Conservation (phyloP, 2,329 filamentous ascomycete genomes). For the Thelonectria blattea region DNA sequence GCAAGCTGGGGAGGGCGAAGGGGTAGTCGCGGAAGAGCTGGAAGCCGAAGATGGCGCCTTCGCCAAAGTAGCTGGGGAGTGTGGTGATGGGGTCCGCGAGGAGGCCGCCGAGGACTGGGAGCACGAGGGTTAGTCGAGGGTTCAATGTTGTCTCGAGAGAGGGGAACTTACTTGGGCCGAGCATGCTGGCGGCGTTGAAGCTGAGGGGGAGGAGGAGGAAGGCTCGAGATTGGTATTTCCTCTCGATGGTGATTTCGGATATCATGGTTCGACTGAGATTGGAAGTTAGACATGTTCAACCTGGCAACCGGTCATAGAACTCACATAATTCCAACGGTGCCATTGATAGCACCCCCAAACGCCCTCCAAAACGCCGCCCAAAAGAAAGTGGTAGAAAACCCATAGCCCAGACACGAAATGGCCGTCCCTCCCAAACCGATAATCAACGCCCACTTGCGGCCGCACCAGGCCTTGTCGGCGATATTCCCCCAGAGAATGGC, state of each 20-base stretch:
- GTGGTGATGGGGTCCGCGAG: slow-evolving; percentile 69
- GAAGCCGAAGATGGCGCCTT: slow-evolving; percentile 63
- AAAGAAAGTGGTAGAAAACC: slow-evolving; percentile 70
- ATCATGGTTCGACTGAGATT: slow-evolving; percentile 54
- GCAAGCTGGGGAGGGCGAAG: slow-evolving; percentile 72
- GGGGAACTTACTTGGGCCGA: slow-evolving; percentile 49
- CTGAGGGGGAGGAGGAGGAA: slow-evolving; percentile 56
- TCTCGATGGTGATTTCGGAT: slow-evolving; percentile 55
- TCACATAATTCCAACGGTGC: slow-evolving; percentile 57
- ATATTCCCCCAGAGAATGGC: slow-evolving; percentile 76
- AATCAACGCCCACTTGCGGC: slow-evolving; percentile 73
- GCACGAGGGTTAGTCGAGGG: slow-evolving; percentile 6
- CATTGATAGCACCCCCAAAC: slow-evolving; percentile 64
- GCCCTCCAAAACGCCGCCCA: slow-evolving; percentile 70
- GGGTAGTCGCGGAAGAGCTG: slow-evolving; percentile 70
- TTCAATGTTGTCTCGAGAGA: too few species aligned
- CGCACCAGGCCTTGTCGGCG: slow-evolving; percentile 63
- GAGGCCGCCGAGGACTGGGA: slow-evolving; percentile 65
- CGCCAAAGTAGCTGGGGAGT: slow-evolving; percentile 68
- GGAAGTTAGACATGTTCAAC: neutral
- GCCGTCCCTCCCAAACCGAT: slow-evolving; percentile 72
- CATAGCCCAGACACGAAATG: slow-evolving; percentile 72
- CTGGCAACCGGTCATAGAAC: slow-evolving; percentile 12
- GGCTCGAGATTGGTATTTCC: slow-evolving; percentile 54
- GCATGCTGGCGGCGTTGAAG: slow-evolving; percentile 54